A percentile compares a stretch with the other conserved stretches of the same genome.
These are phyloP conservation scores for Coelastrella sp. DNA, from an alignment of 139 green algal species.

Conservation along the genomic window DNA sequence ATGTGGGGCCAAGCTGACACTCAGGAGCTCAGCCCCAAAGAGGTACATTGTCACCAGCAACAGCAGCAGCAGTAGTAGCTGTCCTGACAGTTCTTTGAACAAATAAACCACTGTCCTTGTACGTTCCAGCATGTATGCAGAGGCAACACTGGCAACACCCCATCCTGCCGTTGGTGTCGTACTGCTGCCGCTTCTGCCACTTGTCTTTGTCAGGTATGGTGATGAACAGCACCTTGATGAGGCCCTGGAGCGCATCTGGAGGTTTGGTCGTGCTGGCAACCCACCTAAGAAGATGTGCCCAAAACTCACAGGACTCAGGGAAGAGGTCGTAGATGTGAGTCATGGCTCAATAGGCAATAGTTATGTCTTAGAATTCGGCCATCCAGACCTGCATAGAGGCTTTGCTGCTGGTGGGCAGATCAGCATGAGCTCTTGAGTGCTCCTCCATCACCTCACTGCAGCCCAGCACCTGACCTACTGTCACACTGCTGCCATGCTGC, in stretches of 20 bases:
- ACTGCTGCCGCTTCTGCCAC: neutral
- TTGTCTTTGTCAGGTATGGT: conserved; percentile 83
- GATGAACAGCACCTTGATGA: conserved; percentile 99
- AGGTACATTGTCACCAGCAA: neutral
- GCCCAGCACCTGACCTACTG: no score
- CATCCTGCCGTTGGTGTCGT: neutral
- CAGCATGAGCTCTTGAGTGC: no score
- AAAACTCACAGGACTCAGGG: conserved; percentile 82
- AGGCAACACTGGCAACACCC: no score
- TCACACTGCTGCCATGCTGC: neutral
- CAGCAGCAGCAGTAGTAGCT: neutral
- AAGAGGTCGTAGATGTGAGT: conserved; percentile 74
- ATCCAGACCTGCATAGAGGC: no score
- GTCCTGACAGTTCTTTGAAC: no score
- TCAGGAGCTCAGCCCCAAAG: neutral
- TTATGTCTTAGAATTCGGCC: no score
- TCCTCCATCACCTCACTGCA: no score
- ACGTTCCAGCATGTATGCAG: no score
- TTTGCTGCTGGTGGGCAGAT: no score
- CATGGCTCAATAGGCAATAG: no score
- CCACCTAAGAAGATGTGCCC: conserved; percentile 80
- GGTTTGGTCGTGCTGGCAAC: conserved; percentile 74
- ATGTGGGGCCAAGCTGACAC: no score
- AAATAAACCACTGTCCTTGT: no score
- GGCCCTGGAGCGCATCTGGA: conserved; percentile 94